Evolutionary conservation across 2,329 filamentous ascomycete species (phyloP), one percentile per base, ranked within the genome.

Genomic region (Bipolaris bicolor): DNA sequence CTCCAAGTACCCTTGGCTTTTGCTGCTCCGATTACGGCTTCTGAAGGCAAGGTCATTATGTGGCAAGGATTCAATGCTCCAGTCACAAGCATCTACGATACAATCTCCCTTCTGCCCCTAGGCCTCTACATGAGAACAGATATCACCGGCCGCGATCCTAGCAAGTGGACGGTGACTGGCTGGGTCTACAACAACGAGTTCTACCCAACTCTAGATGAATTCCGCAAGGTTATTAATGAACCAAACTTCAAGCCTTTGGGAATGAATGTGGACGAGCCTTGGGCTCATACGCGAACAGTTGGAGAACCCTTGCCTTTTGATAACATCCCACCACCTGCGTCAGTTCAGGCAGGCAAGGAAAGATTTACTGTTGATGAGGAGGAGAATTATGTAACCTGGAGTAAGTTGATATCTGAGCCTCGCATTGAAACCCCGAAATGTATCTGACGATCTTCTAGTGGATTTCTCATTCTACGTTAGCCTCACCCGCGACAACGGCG

Each of bases 391-490:
- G 43, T 46, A 16, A 46, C 43, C 9, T 46, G 43, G 43, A 46
- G 43, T 46, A 4, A 33, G 43, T 20, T 9, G 2, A 15, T 34
- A 46, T 46, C 16, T 15, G 10, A 33, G 29, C 5, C 16, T 46
- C 10, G 5, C n/a, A 33, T 34, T 31, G 13, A 46, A 7, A 20
- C 3, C 9, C 16, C 9, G 29, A 34, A 2, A 46, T 9, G 1
- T 22, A 33, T 33, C 43, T 46, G 20, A 46, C 5, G 29, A 6
- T 20, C 7, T 33, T 33, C 11, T 34, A 46, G 43, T 46, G 43
- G 43, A 46, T 22, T 46, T 46, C n/a, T 46, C 43, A 46, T 46
- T 46, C 26, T 46, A 33, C n/a, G 43, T 46, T 3, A 46, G 43
- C 10, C 13, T 33, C 13, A 46, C 43, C 10, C 43, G 43, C 16